A percentile compares a stretch with the other conserved stretches of the same genome.
Evolutionary conservation across 306 rosid genomes (phyloP).

Genomic region (Elaeagnus macrophylla): DNA sequence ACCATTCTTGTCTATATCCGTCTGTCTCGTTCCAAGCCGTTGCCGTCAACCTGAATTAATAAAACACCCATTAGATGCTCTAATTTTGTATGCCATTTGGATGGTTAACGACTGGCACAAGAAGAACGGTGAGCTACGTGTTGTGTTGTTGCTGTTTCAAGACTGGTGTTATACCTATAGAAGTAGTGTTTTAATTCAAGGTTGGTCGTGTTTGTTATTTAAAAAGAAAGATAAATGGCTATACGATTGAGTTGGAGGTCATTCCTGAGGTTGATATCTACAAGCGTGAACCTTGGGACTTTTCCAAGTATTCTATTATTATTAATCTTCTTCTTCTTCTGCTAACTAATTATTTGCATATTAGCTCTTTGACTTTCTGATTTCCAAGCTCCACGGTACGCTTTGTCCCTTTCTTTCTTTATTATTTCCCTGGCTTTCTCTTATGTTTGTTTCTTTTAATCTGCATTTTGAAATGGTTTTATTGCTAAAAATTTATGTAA

Average conservation of each 20-base stretch:
- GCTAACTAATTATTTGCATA: neutral
- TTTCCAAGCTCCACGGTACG: slow-evolving; percentile 53
- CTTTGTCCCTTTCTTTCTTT: neutral
- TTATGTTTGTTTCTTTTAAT: neutral
- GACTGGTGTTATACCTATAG: too few species aligned
- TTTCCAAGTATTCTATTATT: slow-evolving; percentile 50
- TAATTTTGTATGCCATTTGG: slow-evolving; percentile 61
- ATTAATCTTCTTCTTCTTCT: too few species aligned
- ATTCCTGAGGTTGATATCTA: slow-evolving; percentile 96
- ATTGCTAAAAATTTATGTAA: slow-evolving; percentile 6
- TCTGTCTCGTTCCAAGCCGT: too few species aligned
- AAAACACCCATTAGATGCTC: too few species aligned
- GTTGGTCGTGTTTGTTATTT: slow-evolving; percentile 89
- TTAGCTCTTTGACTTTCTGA: slow-evolving; percentile 45
- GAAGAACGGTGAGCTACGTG: slow-evolving; percentile 35
- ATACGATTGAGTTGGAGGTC: slow-evolving; percentile 68
- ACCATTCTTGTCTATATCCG: too few species aligned
- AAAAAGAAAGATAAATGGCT: slow-evolving; percentile 84
- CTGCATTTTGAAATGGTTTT: neutral
- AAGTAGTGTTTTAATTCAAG: too few species aligned
- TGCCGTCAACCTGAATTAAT: too few species aligned
- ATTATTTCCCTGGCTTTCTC: neutral
- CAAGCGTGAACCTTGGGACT: slow-evolving; percentile 96
- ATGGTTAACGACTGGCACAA: slow-evolving; percentile 70
- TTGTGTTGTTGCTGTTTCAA: too few species aligned